These are phyloP conservation scores for Jatropha podagrica DNA, from an alignment of 441 rosid genomes.

Conservation along the genomic window DNA sequence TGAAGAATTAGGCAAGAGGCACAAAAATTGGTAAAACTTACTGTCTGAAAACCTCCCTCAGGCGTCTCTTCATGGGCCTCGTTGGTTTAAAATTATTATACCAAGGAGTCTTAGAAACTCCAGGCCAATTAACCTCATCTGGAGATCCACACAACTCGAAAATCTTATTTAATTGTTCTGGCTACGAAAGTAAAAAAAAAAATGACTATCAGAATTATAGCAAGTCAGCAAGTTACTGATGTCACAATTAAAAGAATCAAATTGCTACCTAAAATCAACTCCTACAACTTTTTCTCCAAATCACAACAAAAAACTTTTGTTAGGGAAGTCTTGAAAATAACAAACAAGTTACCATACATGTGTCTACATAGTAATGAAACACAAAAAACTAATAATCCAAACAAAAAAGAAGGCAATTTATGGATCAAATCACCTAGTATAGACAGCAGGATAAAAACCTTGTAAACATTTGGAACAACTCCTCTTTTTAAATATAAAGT, in stretches of 20 bases:
- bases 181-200: conserved; percentile 42
- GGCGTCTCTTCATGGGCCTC: conserved; percentile 77
- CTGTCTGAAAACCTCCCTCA: conserved; percentile 82
- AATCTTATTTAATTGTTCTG: conserved; percentile 88
- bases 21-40: conserved; percentile 35
- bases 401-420: neutral
- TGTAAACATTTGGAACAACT: neutral
- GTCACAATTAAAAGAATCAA: neutral
- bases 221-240: neutral
- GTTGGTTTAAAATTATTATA: conserved; percentile 82
- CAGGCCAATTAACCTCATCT: conserved; percentile 96
- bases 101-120: conserved; percentile 89
- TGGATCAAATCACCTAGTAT: neutral
- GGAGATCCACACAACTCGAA: conserved; percentile 95
- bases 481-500: neutral
- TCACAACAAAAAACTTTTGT: neutral
- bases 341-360: neutral
- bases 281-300: neutral
- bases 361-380: neutral
- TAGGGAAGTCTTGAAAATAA: neutral
- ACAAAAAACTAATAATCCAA: neutral
- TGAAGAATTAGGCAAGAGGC: neutral
- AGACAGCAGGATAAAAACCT: neutral
- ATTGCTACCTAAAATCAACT: neutral
- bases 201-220: neutral